These are phyloP conservation scores for Farysia itapuensis DNA, from an alignment of 1,284 basidiomycete genomes.

Conservation along the genomic window DNA sequence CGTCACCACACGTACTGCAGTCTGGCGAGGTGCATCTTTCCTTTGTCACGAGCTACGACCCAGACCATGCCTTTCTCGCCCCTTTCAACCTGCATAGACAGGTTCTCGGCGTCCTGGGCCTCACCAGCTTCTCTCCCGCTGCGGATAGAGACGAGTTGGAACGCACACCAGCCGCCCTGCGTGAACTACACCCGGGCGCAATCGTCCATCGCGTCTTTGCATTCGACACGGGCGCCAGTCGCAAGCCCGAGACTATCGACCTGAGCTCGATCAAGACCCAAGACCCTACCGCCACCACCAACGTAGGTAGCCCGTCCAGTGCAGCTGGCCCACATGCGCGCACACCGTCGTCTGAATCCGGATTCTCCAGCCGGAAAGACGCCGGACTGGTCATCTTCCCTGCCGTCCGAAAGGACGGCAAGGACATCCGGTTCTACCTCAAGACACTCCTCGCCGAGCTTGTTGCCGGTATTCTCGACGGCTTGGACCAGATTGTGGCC, in stretches of 20 bases:
- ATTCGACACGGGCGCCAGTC: slow-evolving; percentile 47
- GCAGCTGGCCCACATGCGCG: no score
- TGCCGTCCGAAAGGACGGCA: slow-evolving; percentile 51
- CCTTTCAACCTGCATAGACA: slow-evolving; percentile 54
- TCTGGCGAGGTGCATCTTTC: slow-evolving; percentile 54
- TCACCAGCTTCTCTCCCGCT: slow-evolving; percentile 30
- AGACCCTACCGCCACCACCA: background rate
- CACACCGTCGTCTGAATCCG: slow-evolving; percentile 14
- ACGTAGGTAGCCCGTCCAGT: background rate
- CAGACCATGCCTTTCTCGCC: slow-evolving; percentile 51
- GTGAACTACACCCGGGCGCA: slow-evolving; percentile 48
- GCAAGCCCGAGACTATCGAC: slow-evolving; percentile 41
- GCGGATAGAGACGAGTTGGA: slow-evolving; percentile 27
- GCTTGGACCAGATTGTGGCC: slow-evolving; percentile 39
- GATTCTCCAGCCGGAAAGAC: slow-evolving; percentile 40
- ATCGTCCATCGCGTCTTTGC: slow-evolving; percentile 53
- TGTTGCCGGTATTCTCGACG: slow-evolving; percentile 48
- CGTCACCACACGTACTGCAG: slow-evolving; percentile 28
- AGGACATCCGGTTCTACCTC: slow-evolving; percentile 57
- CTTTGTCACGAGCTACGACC: slow-evolving; percentile 56
- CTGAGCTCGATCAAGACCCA: slow-evolving; percentile 29
- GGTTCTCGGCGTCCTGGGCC: slow-evolving; percentile 53
- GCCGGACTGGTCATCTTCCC: slow-evolving; percentile 55
- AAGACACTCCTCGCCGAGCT: slow-evolving; percentile 51
- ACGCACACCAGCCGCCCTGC: slow-evolving; percentile 33